phyloP scores from a whole-genome alignment of 1,139 yeast species.

The Torulaspora globosa region DNA sequence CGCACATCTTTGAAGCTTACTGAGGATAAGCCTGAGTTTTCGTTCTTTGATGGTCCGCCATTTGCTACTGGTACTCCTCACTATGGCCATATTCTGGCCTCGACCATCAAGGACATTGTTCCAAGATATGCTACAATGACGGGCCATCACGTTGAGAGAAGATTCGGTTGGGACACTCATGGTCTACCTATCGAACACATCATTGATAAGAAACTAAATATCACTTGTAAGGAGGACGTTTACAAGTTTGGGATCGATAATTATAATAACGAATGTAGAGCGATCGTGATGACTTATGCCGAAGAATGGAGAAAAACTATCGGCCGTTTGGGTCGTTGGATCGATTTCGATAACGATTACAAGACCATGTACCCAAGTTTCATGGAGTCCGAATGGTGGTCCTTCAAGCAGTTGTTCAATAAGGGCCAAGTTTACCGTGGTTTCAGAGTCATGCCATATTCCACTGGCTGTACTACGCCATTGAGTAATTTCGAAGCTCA shows the following conservation, averaged over 20 bases:
- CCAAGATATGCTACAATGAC: conserved; percentile 98
- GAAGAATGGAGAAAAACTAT: conserved; percentile 90
- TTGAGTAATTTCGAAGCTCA: conserved; percentile 97
- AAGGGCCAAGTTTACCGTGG: conserved; percentile 92
- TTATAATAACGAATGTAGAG: conserved; percentile 89
- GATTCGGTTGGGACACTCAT: conserved; percentile 99
- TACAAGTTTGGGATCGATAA: conserved; percentile 89
- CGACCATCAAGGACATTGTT: conserved; percentile 93
- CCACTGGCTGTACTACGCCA: conserved; percentile 96
- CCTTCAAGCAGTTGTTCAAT: conserved; percentile 78
- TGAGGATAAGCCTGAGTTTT: conserved; percentile 78
- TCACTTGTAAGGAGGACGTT: conserved; percentile 90
- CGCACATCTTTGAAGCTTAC: conserved; percentile 80
- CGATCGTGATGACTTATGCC: conserved; percentile 96
- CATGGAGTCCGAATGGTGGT: conserved; percentile 99
- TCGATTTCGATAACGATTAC: conserved; percentile 97
- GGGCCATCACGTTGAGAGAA: conserved; percentile 91
- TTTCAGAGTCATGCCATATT: conserved; percentile 95
- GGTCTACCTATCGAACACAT: conserved; percentile 98
- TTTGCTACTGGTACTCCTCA: conserved; percentile 99
- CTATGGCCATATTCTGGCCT: conserved; percentile 94
- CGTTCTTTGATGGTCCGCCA: conserved; percentile 98
- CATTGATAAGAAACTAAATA: conserved; percentile 94
- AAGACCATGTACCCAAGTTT: conserved; percentile 92
- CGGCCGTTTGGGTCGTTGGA: conserved; percentile 97